phyloP scores from a whole-genome alignment of 257 asterid genomes.

The Jacaranda copaia region DNA sequence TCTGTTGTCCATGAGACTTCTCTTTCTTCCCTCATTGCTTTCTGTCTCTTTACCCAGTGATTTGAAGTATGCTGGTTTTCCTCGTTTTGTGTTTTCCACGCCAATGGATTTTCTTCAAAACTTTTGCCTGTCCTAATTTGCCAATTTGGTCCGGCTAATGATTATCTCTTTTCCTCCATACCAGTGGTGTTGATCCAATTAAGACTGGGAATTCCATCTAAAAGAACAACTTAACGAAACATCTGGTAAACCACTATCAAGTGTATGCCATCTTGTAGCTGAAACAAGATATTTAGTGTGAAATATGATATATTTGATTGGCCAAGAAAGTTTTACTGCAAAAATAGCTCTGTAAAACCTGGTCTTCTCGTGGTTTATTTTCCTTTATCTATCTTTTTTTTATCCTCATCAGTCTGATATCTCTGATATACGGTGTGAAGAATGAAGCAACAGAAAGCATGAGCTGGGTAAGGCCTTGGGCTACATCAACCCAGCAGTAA shows the following conservation, averaged over 20 bases:
- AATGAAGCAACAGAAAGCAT: too few species aligned
- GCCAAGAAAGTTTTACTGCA: neutral
- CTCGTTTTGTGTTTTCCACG: neutral
- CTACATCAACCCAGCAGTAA: too few species aligned
- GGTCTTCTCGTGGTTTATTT: neutral
- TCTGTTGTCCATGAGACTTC: neutral
- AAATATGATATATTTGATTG: neutral
- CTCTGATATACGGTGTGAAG: too few species aligned
- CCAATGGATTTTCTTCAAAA: neutral
- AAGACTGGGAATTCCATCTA: neutral
- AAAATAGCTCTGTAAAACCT: neutral
- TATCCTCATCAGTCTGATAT: neutral
- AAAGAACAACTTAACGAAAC: neutral
- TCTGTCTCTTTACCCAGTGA: neutral
- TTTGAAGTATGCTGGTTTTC: neutral
- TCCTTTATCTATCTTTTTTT: neutral
- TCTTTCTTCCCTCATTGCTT: neutral
- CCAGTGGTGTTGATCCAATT: neutral
- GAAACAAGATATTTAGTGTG: neutral
- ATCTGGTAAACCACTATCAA: neutral
- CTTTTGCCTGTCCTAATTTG: neutral
- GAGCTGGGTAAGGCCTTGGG: too few species aligned
- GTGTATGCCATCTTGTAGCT: neutral
- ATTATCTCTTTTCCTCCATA: too few species aligned
- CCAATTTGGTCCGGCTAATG: neutral